Percentiles rank a stretch among this genome's conserved stretches.
Conservation (phyloP, 2,329 filamentous ascomycete genomes). For the Hypoxylon sp. region DNA sequence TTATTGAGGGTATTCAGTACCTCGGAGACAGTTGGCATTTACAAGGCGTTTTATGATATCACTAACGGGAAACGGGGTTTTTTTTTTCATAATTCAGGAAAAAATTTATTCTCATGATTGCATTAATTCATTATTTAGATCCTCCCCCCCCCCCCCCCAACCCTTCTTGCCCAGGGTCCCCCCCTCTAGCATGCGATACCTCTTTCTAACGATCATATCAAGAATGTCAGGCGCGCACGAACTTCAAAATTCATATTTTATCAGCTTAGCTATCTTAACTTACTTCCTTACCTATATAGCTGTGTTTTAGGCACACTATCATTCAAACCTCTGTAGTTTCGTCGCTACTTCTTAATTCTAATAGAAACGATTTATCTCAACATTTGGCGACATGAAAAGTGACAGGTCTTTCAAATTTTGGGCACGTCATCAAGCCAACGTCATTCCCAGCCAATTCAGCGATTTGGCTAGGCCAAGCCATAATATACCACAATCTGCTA, state of each 20-base stretch:
- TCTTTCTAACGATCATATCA: constrained; percentile 24
- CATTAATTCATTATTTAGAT: constrained; percentile 5
- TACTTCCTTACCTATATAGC: constrained; percentile 12
- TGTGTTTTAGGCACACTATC: constrained; percentile 19
- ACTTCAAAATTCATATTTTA: constrained; percentile 1
- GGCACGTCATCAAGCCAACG: neutral
- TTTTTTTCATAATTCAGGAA: constrained; percentile 29
- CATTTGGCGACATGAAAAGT: neutral
- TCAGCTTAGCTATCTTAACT: constrained; percentile 8
- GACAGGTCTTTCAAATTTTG: neutral
- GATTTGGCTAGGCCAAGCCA: neutral
- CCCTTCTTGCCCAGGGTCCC: constrained; percentile 3
- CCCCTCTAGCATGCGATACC: constrained; percentile 32
- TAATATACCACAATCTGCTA: neutral
- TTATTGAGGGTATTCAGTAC: constrained; percentile 41
- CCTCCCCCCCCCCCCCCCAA: neutral
- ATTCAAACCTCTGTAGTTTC: constrained; percentile 20
- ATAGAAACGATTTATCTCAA: constrained; percentile 19
- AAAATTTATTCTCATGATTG: constrained; percentile 29
- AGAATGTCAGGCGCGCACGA: constrained; percentile 39
- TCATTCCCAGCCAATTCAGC: neutral
- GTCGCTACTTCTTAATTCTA: constrained; percentile 30
- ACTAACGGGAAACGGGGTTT: constrained; percentile 38
- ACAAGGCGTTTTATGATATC: constrained; percentile 45
- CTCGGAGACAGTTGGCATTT: constrained; percentile 46